Conservation (phyloP, 345 rosid genomes). For the Moricandia moricandioides region DNA sequence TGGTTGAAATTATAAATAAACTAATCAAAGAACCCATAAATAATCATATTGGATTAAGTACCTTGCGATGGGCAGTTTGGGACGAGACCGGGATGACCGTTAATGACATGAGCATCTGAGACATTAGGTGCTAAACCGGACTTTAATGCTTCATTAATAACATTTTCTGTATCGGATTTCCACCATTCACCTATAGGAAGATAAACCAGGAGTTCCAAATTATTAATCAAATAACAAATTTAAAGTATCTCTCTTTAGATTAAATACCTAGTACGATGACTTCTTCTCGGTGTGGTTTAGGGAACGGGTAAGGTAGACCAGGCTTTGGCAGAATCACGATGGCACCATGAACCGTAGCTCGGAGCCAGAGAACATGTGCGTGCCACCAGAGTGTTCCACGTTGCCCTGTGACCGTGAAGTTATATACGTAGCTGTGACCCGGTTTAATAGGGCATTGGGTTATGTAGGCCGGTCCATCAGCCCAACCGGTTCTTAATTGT, state of each 20-base stretch:
- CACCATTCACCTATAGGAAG: conserved; percentile 77
- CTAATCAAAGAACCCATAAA: neutral
- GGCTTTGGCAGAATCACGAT: conserved; percentile 75
- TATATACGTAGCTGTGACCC: conserved; percentile 62
- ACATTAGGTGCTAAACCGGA: conserved; percentile 83
- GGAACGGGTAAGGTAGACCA: conserved; percentile 85
- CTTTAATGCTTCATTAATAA: conserved; percentile 62
- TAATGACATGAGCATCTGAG: conserved; percentile 91
- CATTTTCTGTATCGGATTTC: conserved; percentile 84
- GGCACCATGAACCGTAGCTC: conserved; percentile 89
- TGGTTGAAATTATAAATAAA: neutral
- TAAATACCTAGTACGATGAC: conserved; percentile 49
- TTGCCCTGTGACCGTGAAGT: conserved; percentile 74
- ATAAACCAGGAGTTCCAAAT: neutral
- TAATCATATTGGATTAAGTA: conserved; percentile 8
- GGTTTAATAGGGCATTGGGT: conserved; percentile 92
- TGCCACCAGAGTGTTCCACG: conserved; percentile 87
- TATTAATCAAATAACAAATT: neutral
- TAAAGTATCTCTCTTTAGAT: neutral
- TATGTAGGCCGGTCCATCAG: conserved; percentile 88
- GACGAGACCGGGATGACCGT: conserved; percentile 64
- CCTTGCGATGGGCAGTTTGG: conserved; percentile 55
- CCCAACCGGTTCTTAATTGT: conserved; percentile 82
- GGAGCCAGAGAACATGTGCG: conserved; percentile 91
- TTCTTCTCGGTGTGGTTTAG: conserved; percentile 64